Base-by-base conservation (phyloP, 371 early-diverging fungal species). In the Blyttiomyces sp. region DNA sequence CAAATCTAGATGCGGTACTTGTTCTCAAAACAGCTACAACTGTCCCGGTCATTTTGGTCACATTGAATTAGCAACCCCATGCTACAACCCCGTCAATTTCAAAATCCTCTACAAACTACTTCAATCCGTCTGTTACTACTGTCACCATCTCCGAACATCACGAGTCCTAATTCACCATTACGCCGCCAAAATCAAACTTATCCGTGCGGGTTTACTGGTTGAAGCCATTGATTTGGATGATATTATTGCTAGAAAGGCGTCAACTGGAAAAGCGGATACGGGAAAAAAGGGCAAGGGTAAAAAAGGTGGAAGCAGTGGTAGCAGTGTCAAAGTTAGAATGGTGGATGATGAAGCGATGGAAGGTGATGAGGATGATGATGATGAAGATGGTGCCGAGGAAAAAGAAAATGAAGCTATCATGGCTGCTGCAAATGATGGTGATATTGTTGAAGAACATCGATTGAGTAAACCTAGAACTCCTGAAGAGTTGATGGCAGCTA, bases 1-100 rank as follows among this genome's bases (percentile, higher is more conserved):
- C 39, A 6, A 13, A 24, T 4, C 44, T 50, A 91, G 91, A 28
- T 97, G 98, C 76, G 83, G 80, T 0, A 97, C 96, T 9, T 97
- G 98, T 80, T 81, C 83, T 5, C 83, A 93, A 61, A 85, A 84
- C 51, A 80, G 87, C 74, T 84, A 84, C 66, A 75, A 81, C 34
- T 99, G 99, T 70, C 94, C 95, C 17, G 99, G 99, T 30, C 99
- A 99, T 67, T 99, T 97, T 83, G 99, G 99, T 35, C 99, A 99
- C 73, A 99, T 99, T 56, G 98, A 99, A 69, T 85, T 99, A 16
- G 88, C 94, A 11, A 88, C 89, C 42, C 96, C 98, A 13, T 93
- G 95, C 34, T 94, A 95, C 77, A 95, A 98, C 76, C 93, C 99
- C 32, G 77, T 99, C 82, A 88, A 93, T 64, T 96, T 96, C 70